Percentiles rank a stretch among this genome's conserved stretches.
phyloP scores from a whole-genome alignment of 495 filamentous ascomycete genomes.

The Hyaloscypha hepaticicola region DNA sequence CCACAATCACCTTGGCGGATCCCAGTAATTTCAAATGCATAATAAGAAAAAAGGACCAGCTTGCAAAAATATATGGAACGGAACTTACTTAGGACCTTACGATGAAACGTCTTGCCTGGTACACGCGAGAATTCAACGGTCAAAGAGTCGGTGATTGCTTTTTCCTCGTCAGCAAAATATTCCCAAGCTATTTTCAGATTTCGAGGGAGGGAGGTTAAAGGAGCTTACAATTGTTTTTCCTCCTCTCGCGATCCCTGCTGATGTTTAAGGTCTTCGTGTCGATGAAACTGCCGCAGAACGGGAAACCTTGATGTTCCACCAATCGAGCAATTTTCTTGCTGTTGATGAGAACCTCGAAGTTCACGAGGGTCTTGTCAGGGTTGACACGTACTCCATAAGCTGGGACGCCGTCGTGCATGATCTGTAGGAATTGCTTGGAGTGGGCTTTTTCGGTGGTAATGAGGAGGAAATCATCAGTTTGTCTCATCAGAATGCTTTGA shows the following conservation, averaged over 20 bases:
- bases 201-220: not conserved
- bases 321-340: constrained; percentile 53
- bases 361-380: constrained; percentile 75
- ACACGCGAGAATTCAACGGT: constrained; percentile 70
- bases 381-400: constrained; percentile 81
- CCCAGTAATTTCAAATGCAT: not conserved
- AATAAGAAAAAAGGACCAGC: not conserved
- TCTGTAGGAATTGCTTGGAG: constrained; percentile 67
- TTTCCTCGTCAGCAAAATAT: not conserved
- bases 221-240: constrained; percentile 24
- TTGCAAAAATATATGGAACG: constrained; percentile 18
- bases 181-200: not conserved
- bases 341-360: constrained; percentile 68
- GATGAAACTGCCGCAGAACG: constrained; percentile 83
- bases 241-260: constrained; percentile 24
- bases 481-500: constrained; percentile 68
- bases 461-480: constrained; percentile 91
- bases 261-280: constrained; percentile 76
- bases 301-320: constrained; percentile 56
- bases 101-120: constrained; percentile 72
- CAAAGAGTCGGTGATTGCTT: constrained; percentile 52
- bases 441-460: constrained; percentile 67
- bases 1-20: not conserved
- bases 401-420: constrained; percentile 76
- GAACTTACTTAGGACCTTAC: constrained; percentile 68